phyloP scores from a whole-genome alignment of 495 filamentous ascomycete species.

The Podospora australis region DNA sequence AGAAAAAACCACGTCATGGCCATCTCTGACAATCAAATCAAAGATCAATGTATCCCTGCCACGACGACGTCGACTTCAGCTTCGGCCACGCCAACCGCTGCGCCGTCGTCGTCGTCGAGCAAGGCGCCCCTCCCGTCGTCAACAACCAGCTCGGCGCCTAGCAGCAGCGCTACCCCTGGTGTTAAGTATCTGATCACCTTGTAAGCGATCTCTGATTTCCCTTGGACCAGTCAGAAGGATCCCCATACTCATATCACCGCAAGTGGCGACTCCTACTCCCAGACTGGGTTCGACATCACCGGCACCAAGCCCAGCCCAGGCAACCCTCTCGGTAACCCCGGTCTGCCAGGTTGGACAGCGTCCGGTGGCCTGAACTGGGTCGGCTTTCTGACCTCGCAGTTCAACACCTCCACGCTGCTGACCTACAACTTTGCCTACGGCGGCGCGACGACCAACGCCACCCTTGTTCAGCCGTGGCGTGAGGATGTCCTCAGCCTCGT shows the following conservation, averaged over 20 bases:
- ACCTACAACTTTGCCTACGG: constrained; percentile 66
- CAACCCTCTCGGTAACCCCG: constrained; percentile 75
- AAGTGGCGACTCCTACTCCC: constrained; percentile 50
- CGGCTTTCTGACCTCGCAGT: constrained; percentile 54
- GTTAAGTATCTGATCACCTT: constrained; percentile 31
- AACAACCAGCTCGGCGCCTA: neutral
- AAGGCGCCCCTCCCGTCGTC: neutral
- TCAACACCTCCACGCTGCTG: constrained; percentile 52
- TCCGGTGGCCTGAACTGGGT: constrained; percentile 63
- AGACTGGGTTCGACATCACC: constrained; percentile 58
- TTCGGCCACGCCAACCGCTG: neutral
- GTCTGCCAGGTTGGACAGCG: constrained; percentile 54
- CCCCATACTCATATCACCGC: neutral
- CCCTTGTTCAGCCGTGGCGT: constrained; percentile 41
- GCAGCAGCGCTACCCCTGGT: neutral
- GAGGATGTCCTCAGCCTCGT: constrained; percentile 51
- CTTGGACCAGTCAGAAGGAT: neutral
- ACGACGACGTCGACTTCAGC: neutral
- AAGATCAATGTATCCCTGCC: constrained; percentile 18
- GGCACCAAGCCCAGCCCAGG: constrained; percentile 51
- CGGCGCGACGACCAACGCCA: constrained; percentile 61
- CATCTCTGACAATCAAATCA: neutral
- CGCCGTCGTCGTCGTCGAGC: neutral
- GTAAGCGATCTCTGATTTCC: constrained; percentile 6
- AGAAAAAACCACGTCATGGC: neutral